These are phyloP conservation scores for Skeletonema menzelii DNA, from an alignment of 108 stramenopile genomes.

Conservation along the genomic window DNA sequence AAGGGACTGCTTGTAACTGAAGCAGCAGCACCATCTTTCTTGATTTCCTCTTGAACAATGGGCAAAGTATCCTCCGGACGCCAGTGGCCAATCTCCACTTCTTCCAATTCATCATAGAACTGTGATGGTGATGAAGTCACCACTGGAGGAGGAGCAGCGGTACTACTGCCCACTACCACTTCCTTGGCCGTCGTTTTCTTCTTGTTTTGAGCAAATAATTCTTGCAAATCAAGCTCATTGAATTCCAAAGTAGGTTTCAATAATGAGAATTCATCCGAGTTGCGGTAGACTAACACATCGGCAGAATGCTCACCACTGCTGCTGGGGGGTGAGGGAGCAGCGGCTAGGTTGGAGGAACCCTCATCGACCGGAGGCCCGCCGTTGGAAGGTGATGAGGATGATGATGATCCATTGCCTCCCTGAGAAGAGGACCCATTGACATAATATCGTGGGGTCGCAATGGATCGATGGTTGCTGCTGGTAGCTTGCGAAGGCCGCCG, in stretches of 20 bases:
- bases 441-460: too few species aligned
- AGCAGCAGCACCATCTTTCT: neutral
- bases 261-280: slow-evolving; percentile 22
- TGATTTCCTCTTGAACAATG: neutral
- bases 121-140: slow-evolving; percentile 4
- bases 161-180: neutral
- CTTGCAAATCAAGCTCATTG: slow-evolving; percentile 33
- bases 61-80: slow-evolving; percentile 11
- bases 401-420: too few species aligned
- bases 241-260: slow-evolving; percentile 40
- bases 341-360: too few species aligned
- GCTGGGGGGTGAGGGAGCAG: too few species aligned
- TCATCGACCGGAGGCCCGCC: too few species aligned
- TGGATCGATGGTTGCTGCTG: too few species aligned
- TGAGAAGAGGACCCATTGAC: too few species aligned
- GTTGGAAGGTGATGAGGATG: too few species aligned
- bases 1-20: neutral
- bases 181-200: neutral
- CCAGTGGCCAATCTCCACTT: slow-evolving; percentile 36
- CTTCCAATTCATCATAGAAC: slow-evolving; percentile 39
- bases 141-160: neutral
- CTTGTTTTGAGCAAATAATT: slow-evolving; percentile 19
- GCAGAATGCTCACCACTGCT: too few species aligned
- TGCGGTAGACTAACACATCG: slow-evolving; percentile 20
- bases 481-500: too few species aligned